Evolutionary conservation across 805 yeast species (phyloP), one percentile per base, ranked within the genome.

Genomic region (Lachancea sp.): DNA sequence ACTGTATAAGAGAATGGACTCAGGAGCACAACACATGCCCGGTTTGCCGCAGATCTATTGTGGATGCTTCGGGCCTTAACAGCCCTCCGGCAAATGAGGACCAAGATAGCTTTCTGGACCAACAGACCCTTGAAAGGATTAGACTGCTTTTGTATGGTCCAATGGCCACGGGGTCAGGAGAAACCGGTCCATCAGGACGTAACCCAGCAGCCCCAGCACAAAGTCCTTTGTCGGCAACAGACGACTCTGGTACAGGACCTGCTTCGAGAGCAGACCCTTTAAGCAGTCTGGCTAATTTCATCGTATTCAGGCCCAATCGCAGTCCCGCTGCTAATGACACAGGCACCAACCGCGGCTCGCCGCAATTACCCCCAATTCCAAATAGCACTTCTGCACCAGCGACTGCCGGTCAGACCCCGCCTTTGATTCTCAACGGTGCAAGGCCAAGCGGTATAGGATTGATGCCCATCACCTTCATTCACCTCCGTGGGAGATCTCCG

Each of bases 1-100:
- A 78, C n/a, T 91, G 99, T 68, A 69, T 89, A 19, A 76, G 72
- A 47, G 86, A 83, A 54, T 91, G 99, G 99, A 75, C 91, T 41
- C 75, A 74, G 49, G 67, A 76, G 19, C 81, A 84, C 55, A 74
- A 78, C 26, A 78, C 87, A 2, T 90, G 98, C 61, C 99, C 99
- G 0, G 65, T 91, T 38, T 91, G 99, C 61, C 78, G 98, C 47
- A 70, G 70, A 15, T 68, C 73, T 17, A 68, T 83, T 48, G 71
- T 72, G 45, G 66, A 59, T n/a, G 43, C 42, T 22, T 47, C 47
- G 11, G 55, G 51, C 22, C 35, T 51, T 22, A 48, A 31, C 33
- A 34, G 35, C 16, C 32, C 40, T 9, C 19, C 26, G 4, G 26
- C 36, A 29, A 42, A 33, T 20, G 43, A 48, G n/a, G 47, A 44